A percentile compares a stretch with the other conserved stretches of the same genome.
Conservation (phyloP, 2,329 filamentous ascomycete genomes). For the Epichloe uncinata region DNA sequence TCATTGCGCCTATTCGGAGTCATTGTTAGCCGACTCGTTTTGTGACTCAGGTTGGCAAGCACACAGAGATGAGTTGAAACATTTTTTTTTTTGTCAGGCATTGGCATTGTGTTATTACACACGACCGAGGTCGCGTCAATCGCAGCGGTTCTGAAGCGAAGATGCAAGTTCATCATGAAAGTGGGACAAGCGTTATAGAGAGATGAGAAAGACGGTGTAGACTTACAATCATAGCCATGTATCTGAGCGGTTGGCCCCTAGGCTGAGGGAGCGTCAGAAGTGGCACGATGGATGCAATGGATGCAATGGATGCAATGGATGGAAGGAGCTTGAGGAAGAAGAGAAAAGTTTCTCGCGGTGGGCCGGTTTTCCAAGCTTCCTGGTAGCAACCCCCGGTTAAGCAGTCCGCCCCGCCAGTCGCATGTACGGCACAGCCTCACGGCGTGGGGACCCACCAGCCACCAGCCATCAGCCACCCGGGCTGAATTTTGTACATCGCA, state of each 20-base stretch:
- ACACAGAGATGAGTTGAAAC: conserved; percentile 2
- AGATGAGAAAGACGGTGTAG: neutral
- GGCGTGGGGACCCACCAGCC: conserved; percentile 10
- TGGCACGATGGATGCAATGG: no score
- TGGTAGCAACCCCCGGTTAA: neutral
- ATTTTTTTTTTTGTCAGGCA: conserved; percentile 18
- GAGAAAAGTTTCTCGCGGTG: neutral
- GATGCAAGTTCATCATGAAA: conserved; percentile 29
- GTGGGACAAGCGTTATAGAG: neutral
- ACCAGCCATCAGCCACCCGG: neutral
- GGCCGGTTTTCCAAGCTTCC: neutral
- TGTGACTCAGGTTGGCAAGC: neutral
- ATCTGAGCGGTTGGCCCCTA: conserved; percentile 3
- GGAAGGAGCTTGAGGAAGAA: neutral
- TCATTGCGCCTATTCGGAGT: conserved; percentile 21
- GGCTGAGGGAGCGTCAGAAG: neutral
- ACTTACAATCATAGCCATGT: conserved; percentile 27
- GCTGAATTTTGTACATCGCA: neutral
- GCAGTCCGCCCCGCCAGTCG: no score
- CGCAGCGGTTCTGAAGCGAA: conserved; percentile 38
- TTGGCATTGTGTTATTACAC: conserved; percentile 29
- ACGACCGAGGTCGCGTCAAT: conserved; percentile 32
- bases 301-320: no score
- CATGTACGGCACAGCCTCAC: no score
- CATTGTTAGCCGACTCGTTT: conserved; percentile 2